Evolutionary conservation across 164 flowering plant genomes (phyloP).

Genomic region (Amborella trichopoda): DNA sequence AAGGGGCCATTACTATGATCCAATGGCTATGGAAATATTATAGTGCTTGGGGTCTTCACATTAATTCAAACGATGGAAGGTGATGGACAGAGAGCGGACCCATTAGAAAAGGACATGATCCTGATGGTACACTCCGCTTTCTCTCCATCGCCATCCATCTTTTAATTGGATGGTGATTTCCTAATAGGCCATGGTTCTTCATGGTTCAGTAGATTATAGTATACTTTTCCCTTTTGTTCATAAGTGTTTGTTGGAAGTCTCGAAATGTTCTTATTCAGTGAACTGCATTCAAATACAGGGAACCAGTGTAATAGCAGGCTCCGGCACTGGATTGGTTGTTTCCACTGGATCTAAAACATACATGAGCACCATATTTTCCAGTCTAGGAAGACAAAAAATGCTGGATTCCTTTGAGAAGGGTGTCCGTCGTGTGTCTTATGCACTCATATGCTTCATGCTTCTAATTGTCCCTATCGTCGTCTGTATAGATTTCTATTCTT

Average conservation of each 20-base stretch:
- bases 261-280: neutral
- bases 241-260: neutral
- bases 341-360: slow-evolving; percentile 79
- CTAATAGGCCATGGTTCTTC: too few species aligned
- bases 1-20: too few species aligned
- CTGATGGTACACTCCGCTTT: too few species aligned
- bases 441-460: slow-evolving; percentile 43
- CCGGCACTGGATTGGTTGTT: slow-evolving; percentile 62
- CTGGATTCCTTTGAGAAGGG: slow-evolving; percentile 50
- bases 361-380: slow-evolving; percentile 62
- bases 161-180: too few species aligned
- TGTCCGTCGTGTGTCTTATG: slow-evolving; percentile 38
- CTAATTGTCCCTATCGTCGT: slow-evolving; percentile 35
- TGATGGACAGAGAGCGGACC: too few species aligned
- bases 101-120: too few species aligned
- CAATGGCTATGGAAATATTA: too few species aligned
- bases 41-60: too few species aligned
- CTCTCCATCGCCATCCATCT: too few species aligned
- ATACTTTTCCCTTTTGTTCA: neutral
- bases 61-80: too few species aligned
- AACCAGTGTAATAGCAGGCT: slow-evolving; percentile 68
- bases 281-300: too few species aligned
- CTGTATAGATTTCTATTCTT: slow-evolving; percentile 22
- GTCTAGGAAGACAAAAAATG: slow-evolving; percentile 41
- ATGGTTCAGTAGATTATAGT: too few species aligned